These are phyloP conservation scores for Viridothelium virens DNA, from an alignment of 495 filamentous ascomycete species.

Conservation along the genomic window DNA sequence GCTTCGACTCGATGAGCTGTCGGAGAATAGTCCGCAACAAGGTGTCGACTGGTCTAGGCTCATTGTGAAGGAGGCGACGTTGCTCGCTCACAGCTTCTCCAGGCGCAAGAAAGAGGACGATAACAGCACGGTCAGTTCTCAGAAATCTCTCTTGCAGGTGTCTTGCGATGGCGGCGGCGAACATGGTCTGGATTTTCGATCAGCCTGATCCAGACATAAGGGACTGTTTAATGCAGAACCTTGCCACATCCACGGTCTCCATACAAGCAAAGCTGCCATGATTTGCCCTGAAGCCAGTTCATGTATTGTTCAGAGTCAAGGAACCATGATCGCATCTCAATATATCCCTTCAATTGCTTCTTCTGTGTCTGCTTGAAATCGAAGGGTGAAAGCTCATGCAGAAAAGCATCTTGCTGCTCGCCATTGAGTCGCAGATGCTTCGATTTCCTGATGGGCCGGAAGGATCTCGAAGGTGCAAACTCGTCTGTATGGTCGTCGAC, in stretches of 20 bases:
- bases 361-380: constrained; percentile 8
- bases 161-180: constrained; percentile 12
- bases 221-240: background rate
- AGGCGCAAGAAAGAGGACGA: background rate
- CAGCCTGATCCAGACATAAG: background rate
- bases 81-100: background rate
- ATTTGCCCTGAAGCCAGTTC: constrained; percentile 11
- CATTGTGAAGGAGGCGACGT: background rate
- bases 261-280: constrained; percentile 13
- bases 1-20: constrained; percentile 7
- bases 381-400: constrained; percentile 11
- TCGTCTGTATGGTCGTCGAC: background rate
- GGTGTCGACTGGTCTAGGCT: background rate
- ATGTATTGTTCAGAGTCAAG: background rate
- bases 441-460: background rate
- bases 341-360: background rate
- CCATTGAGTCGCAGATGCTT: background rate
- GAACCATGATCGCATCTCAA: constrained; percentile 10
- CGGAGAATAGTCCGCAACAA: constrained; percentile 13
- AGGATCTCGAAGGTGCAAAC: background rate
- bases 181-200: constrained; percentile 3
- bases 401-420: constrained; percentile 1
- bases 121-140: background rate
- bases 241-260: constrained; percentile 11
- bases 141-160: constrained; percentile 1